Conservation (phyloP, 495 filamentous ascomycete species). For the Talaromyces nanjingensis region DNA sequence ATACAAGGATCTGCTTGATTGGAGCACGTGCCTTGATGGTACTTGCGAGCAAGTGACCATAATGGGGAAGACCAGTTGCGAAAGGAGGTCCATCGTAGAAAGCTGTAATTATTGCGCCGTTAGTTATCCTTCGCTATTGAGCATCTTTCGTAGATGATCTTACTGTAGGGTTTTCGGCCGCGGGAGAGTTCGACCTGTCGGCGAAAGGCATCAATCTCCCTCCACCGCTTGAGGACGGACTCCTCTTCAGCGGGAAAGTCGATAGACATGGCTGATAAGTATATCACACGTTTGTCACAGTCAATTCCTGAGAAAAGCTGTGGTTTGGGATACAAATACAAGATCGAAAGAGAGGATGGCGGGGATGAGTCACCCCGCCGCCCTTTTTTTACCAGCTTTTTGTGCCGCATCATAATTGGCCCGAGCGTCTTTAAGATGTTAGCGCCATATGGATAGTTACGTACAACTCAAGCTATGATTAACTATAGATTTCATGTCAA, state of each 20-base stretch:
- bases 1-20: not conserved
- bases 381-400: constrained; percentile 3
- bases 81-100: constrained; percentile 57
- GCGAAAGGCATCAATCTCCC: constrained; percentile 82
- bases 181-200: constrained; percentile 67
- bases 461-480: no score
- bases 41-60: constrained; percentile 90
- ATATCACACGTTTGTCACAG: not conserved
- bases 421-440: not conserved
- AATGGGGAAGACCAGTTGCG: constrained; percentile 78
- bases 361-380: constrained; percentile 9
- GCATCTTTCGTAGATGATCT: constrained; percentile 46
- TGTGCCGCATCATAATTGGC: not conserved
- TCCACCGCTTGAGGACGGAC: constrained; percentile 71
- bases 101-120: constrained; percentile 12
- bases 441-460: no score
- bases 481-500: not conserved
- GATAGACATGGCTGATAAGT: constrained; percentile 60
- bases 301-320: not conserved
- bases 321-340: not conserved
- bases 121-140: constrained; percentile 2
- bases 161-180: constrained; percentile 63
- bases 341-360: not conserved
- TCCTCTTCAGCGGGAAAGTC: constrained; percentile 91
- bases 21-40: constrained; percentile 67